Conservation (phyloP, 2,329 filamentous ascomycete species). For the Microdochium paspali region DNA sequence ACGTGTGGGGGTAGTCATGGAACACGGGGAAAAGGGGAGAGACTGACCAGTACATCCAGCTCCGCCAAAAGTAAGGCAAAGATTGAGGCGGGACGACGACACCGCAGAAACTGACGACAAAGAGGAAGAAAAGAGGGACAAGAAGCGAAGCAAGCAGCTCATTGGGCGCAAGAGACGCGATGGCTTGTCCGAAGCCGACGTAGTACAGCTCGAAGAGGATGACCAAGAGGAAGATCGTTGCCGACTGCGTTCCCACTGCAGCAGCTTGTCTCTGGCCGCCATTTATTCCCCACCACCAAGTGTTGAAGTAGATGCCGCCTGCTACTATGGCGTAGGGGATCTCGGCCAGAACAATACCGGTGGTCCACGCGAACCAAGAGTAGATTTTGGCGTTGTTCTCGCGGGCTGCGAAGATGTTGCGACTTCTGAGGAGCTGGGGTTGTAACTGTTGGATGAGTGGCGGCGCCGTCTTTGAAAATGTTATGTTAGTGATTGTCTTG, state of each 20-base stretch:
- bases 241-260: conserved; percentile 27
- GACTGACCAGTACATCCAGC: conserved; percentile 59
- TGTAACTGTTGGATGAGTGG: conserved; percentile 71
- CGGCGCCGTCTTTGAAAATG: conserved; percentile 45
- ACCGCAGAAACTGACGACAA: conserved; percentile 62
- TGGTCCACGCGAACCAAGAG: conserved; percentile 62
- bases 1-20: no score
- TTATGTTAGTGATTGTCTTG: conserved; percentile 26
- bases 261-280: conserved; percentile 41
- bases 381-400: conserved; percentile 76
- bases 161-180: conserved; percentile 58
- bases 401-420: conserved; percentile 59
- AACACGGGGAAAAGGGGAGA: no score
- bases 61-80: conserved; percentile 54
- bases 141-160: conserved; percentile 56
- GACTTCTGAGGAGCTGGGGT: conserved; percentile 57
- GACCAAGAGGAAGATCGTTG: conserved; percentile 53
- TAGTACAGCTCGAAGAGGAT: conserved; percentile 60
- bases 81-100: conserved; percentile 53
- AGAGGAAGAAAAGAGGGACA: conserved; percentile 61
- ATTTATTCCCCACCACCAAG: conserved; percentile 49
- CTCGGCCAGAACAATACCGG: conserved; percentile 57
- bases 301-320: conserved; percentile 54
- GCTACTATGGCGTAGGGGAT: conserved; percentile 60
- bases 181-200: conserved; percentile 55